phyloP scores from a whole-genome alignment of 83 land plant species.

The Thuja plicata region DNA sequence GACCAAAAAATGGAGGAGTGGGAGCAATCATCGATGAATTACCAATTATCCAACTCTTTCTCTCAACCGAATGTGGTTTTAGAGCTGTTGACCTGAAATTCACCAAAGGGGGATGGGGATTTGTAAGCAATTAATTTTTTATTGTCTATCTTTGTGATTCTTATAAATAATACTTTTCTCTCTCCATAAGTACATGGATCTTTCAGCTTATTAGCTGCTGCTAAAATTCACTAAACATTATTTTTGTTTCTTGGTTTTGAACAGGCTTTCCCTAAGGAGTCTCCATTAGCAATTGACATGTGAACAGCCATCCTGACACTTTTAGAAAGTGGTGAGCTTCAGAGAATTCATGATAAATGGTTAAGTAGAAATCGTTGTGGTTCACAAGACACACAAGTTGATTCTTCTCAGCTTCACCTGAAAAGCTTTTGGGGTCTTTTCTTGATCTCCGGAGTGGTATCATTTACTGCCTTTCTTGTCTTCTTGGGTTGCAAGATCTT shows the following conservation, averaged over 20 bases:
- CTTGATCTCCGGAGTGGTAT: slow-evolving; percentile 23
- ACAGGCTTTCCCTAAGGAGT: slow-evolving; percentile 53
- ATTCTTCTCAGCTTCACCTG: slow-evolving; percentile 31
- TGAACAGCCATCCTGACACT: slow-evolving; percentile 63
- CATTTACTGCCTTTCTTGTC: slow-evolving; percentile 25
- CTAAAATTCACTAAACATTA: not conserved
- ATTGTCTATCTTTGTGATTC: slow-evolving; percentile 9
- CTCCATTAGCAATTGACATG: slow-evolving; percentile 53
- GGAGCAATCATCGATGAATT: slow-evolving; percentile 82
- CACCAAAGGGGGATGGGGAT: slow-evolving; percentile 90
- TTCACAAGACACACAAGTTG: slow-evolving; percentile 12
- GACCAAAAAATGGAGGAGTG: slow-evolving; percentile 54
- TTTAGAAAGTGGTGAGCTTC: slow-evolving; percentile 49
- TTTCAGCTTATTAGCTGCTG: not conserved
- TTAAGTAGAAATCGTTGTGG: slow-evolving; percentile 33
- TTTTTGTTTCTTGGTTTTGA: not conserved
- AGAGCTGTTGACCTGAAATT: slow-evolving; percentile 56
- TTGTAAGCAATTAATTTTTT: slow-evolving; percentile 43
- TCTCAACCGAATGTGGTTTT: slow-evolving; percentile 55
- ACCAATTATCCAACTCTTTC: slow-evolving; percentile 66
- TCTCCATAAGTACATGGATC: not conserved
- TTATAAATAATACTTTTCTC: not conserved
- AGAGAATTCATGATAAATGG: slow-evolving; percentile 44
- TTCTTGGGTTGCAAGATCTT: slow-evolving; percentile 26
- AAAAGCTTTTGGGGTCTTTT: slow-evolving; percentile 52